A percentile compares a stretch with the other conserved stretches of the same genome.
Conservation (phyloP, 2,329 filamentous ascomycete species). For the Penicillium occitanis region DNA sequence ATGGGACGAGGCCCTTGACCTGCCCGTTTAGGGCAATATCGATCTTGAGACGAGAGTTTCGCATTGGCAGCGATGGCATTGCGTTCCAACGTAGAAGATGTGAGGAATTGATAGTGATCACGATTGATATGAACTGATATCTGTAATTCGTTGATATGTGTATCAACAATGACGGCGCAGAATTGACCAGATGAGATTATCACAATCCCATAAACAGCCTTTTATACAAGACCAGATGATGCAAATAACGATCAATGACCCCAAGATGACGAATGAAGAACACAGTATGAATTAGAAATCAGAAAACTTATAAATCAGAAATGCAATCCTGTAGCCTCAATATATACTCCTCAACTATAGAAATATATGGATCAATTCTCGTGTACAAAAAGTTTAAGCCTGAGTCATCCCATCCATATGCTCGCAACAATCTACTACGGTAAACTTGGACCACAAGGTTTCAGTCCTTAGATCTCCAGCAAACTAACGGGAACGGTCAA, state of each 20-base stretch:
- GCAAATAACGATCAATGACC: not conserved
- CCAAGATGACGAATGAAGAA: not conserved
- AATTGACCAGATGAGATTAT: not conserved
- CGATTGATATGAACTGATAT: not conserved
- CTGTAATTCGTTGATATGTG: not conserved
- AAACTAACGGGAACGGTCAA: not conserved
- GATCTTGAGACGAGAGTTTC: conserved; percentile 31
- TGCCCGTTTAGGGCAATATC: conserved; percentile 34
- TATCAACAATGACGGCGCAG: not conserved
- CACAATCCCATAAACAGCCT: not conserved
- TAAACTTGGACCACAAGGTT: not conserved
- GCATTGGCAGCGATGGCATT: conserved; percentile 31
- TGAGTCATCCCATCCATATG: conserved; percentile 7
- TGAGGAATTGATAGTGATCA: not conserved
- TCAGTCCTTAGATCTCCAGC: not conserved
- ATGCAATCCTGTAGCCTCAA: not conserved
- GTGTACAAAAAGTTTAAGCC: conserved; percentile 6
- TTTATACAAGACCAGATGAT: not conserved
- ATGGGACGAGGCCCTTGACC: conserved; percentile 41
- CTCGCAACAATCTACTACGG: not conserved
- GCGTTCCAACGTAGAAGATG: not conserved
- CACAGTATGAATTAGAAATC: not conserved
- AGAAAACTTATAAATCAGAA: not conserved
- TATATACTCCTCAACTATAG: not conserved
- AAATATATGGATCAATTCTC: not conserved